Evolutionary conservation across 306 rosid genomes (phyloP).

Genomic region (Lagenaria siceraria): DNA sequence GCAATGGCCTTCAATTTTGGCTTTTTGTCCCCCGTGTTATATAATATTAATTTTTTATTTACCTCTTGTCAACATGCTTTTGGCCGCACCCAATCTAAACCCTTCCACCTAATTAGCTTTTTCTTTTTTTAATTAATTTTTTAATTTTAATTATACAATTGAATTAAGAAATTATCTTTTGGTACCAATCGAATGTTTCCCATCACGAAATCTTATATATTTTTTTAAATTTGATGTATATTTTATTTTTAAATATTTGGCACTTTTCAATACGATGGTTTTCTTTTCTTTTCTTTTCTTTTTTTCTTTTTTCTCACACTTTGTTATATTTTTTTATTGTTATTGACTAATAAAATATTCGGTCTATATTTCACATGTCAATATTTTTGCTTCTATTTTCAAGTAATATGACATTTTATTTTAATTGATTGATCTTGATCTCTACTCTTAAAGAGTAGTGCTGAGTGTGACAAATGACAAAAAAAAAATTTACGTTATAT

Average conservation of each 20-base stretch:
- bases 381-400: too few relatives aligned
- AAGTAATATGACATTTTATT: too few relatives aligned
- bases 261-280: neutral
- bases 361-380: too few relatives aligned
- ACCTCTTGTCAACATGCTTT: neutral
- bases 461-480: too few relatives aligned
- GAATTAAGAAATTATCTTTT: neutral
- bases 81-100: neutral
- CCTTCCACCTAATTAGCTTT: neutral
- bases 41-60: neutral
- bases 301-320: too few relatives aligned
- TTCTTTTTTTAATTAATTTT: neutral
- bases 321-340: too few relatives aligned
- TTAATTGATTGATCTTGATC: too few relatives aligned
- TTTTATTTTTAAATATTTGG: neutral
- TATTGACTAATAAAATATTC: too few relatives aligned
- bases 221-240: neutral
- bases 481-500: too few relatives aligned
- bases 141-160: neutral
- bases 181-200: neutral
- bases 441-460: too few relatives aligned
- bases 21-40: neutral
- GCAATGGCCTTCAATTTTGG: neutral
- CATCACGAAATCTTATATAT: neutral
- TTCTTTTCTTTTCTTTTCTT: too few relatives aligned